Percentiles rank a stretch among this genome's conserved stretches.
Evolutionary conservation across 805 yeast genomes (phyloP).

Genomic region (Metschnikowia dekortorum): DNA sequence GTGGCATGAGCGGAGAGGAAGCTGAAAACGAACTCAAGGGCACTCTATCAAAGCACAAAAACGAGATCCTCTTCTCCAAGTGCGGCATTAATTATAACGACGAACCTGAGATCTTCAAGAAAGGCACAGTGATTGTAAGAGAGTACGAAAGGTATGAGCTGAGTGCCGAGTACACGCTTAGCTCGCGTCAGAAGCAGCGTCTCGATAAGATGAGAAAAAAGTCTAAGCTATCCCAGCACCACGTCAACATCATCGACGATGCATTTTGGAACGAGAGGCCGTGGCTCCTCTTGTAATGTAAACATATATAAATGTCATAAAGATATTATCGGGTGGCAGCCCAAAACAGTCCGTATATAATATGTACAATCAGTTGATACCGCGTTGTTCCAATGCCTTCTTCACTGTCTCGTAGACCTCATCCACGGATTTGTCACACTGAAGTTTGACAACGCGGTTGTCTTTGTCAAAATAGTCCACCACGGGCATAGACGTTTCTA

Average conservation of each 20-base stretch:
- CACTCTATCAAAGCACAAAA: slow-evolving; percentile 77
- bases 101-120: slow-evolving; percentile 82
- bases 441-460: slow-evolving; percentile 69
- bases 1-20: slow-evolving; percentile 67
- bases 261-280: slow-evolving; percentile 56
- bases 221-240: slow-evolving; percentile 41
- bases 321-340: no score
- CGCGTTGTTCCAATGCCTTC: slow-evolving; percentile 49
- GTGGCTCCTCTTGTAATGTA: slow-evolving; percentile 14
- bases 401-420: slow-evolving; percentile 68
- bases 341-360: not conserved
- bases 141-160: slow-evolving; percentile 29
- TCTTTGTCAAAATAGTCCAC: slow-evolving; percentile 75
- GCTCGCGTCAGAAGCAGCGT: slow-evolving; percentile 48
- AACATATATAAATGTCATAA: not conserved
- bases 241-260: slow-evolving; percentile 62
- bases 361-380: slow-evolving; percentile 18
- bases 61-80: slow-evolving; percentile 74
- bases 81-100: slow-evolving; percentile 87
- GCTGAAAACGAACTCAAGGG: slow-evolving; percentile 78
- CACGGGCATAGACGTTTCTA: slow-evolving; percentile 91
- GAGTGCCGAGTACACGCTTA: slow-evolving; percentile 13
- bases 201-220: slow-evolving; percentile 46
- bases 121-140: slow-evolving; percentile 68
- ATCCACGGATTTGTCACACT: slow-evolving; percentile 78